phyloP scores from a whole-genome alignment of 306 rosid species.

The Glycyrrhiza uralensis region DNA sequence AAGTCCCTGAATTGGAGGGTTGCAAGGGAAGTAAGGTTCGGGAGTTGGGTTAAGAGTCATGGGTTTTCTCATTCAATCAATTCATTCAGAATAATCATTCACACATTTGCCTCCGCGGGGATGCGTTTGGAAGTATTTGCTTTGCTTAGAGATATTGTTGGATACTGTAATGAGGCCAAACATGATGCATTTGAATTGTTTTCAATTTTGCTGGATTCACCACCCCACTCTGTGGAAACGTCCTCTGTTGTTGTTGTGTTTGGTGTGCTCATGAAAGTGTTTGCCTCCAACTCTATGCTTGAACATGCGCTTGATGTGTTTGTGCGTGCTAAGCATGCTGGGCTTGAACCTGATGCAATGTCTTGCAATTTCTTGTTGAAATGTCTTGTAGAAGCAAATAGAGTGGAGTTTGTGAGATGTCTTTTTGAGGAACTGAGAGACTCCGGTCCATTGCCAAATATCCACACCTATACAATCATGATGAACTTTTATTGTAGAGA shows the following conservation, averaged over 20 bases:
- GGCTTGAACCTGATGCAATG: conserved; percentile 36
- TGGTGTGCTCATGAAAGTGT: conserved; percentile 47
- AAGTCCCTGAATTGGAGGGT: conserved; percentile 51
- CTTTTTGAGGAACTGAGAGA: conserved; percentile 42
- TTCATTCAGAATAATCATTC: conserved; percentile 44
- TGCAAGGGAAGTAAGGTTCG: conserved; percentile 40
- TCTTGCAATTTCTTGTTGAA: conserved; percentile 63
- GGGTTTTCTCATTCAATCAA: no score
- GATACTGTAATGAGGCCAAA: no score
- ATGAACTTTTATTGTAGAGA: conserved; percentile 46
- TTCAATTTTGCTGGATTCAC: conserved; percentile 42
- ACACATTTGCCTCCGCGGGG: conserved; percentile 45
- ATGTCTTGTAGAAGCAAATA: conserved; percentile 54
- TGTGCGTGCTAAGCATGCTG: conserved; percentile 41
- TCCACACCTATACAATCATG: conserved; percentile 54
- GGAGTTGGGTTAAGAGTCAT: no score
- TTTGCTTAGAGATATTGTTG: conserved; percentile 57
- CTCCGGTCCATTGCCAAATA: conserved; percentile 52
- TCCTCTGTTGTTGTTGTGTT: conserved; percentile 40
- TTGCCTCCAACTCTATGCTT: conserved; percentile 57
- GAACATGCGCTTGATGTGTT: conserved; percentile 53
- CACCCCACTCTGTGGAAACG: conserved; percentile 33
- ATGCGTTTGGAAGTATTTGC: conserved; percentile 46
- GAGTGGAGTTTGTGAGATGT: conserved; percentile 34
- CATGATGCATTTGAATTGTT: conserved; percentile 31